phyloP scores from a whole-genome alignment of 495 filamentous ascomycete genomes.

The Ascodesmis nigricans region DNA sequence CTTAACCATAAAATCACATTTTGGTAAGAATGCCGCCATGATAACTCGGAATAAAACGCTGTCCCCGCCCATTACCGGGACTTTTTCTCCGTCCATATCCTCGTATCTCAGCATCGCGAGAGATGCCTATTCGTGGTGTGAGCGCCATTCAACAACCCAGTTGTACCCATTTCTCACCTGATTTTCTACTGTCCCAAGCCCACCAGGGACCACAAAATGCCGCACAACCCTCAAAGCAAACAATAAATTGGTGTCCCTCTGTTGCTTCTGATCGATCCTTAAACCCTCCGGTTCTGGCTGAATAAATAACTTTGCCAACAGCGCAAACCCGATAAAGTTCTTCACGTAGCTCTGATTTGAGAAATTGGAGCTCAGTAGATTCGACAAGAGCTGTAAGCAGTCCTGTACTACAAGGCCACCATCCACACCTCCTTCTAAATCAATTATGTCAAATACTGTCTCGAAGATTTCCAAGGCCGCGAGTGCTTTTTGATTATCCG shows the following conservation, averaged over 20 bases:
- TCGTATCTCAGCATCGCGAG: too few species aligned
- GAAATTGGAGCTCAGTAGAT: slow-evolving; percentile 67
- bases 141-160: too few species aligned
- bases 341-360: slow-evolving; percentile 89
- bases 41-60: too few species aligned
- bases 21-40: slow-evolving; percentile 59
- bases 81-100: too few species aligned
- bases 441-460: slow-evolving; percentile 58
- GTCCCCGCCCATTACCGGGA: too few species aligned
- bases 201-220: slow-evolving; percentile 62
- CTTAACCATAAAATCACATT: slow-evolving; percentile 51
- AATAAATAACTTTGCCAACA: slow-evolving; percentile 45
- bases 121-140: too few species aligned
- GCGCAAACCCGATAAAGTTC: slow-evolving; percentile 66
- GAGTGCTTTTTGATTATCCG: slow-evolving; percentile 79
- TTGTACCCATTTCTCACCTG: too few species aligned
- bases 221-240: slow-evolving; percentile 67
- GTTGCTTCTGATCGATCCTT: slow-evolving; percentile 49
- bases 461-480: slow-evolving; percentile 90
- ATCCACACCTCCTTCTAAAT: slow-evolving; percentile 55
- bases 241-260: slow-evolving; percentile 80
- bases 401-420: slow-evolving; percentile 85
- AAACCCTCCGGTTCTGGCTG: slow-evolving; percentile 38
- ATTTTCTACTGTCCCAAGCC: slow-evolving; percentile 57
- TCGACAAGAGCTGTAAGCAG: slow-evolving; percentile 78